phyloP scores from a whole-genome alignment of 306 rosid species.

The Alnus rubra region DNA sequence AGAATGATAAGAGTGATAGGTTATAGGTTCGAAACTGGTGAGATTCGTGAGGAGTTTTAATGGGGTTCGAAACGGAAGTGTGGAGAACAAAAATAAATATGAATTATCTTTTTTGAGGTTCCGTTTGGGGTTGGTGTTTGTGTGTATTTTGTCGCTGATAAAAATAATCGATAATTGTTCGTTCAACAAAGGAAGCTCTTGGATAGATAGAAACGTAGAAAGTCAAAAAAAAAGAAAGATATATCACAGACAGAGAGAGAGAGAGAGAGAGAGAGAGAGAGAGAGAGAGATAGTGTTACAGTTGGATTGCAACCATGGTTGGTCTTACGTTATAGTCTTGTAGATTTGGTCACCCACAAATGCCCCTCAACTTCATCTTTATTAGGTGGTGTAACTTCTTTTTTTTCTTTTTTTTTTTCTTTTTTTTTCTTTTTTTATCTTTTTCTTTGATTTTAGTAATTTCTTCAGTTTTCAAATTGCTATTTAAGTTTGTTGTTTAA shows the following conservation, averaged over 20 bases:
- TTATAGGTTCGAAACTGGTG: conserved; percentile 55
- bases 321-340: conserved; percentile 42
- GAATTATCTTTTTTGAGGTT: conserved; percentile 27
- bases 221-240: conserved; percentile 40
- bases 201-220: conserved; percentile 38
- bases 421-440: background rate
- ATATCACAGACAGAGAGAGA: conserved; percentile 1
- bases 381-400: background rate
- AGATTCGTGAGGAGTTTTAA: conserved; percentile 44
- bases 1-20: conserved; percentile 29
- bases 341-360: conserved; percentile 2
- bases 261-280: conserved; percentile 18
- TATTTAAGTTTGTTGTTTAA: too few species aligned
- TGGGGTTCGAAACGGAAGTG: conserved; percentile 43
- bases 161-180: conserved; percentile 1
- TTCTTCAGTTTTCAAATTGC: too few species aligned
- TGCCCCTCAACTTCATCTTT: conserved; percentile 6
- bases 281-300: conserved; percentile 10
- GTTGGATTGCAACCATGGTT: conserved; percentile 54
- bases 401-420: background rate
- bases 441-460: background rate
- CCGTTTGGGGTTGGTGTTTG: conserved; percentile 40
- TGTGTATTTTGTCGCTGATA: background rate
- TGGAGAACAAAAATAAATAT: background rate
- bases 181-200: conserved; percentile 54